Base-by-base conservation (phyloP, 257 asterid species). In the Solanum chaucha region DNA sequence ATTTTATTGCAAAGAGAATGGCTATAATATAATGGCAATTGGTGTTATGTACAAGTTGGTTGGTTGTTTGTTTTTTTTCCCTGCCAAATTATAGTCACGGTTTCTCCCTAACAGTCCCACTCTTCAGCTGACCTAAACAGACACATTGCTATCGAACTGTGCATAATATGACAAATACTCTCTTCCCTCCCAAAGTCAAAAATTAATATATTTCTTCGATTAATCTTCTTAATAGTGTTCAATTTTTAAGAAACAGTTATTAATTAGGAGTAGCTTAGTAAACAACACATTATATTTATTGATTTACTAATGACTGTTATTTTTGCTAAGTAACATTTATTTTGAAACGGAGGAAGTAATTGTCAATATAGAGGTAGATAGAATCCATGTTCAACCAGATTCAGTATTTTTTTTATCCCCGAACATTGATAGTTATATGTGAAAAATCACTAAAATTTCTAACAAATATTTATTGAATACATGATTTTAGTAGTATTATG, bases 91-190 rank as follows among this genome's bases (percentile, higher is more conserved):
- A 64, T 81, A 81, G 85, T 81, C 85, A 48, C 85, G 85, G 85
- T 30, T 81, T 81, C 1, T 36, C 44, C 83, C 67, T 32, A 84
- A 64, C 82, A 82, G 12, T 48, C 68, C 30, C 85, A 48, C 83
- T 74, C 74, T 70, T 73, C 46, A 72, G 61, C 87, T 59, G 87
- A 88, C 91, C 88, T 82, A 88, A 91, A 89, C 59, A 82, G 89
- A 88, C 88, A 90, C 51, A 26, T 26, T 4, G 36, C 87, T 71
- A 86, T 22, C 86, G 46, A 87, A 84, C 93, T 91, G 87, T 48
- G 8, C 59, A 48, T 48, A 17, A 89, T 89, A 89, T 86, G 92
- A 83, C 88, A 87, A 87, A 67, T 24, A 64, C 30, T 22, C 6
- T 4, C 30, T n/a, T 61, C 30, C 70, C 14, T 22, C 30, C 28